Percentiles rank a stretch among this genome's conserved stretches.
Evolutionary conservation across 805 yeast species (phyloP).

Genomic region (Schwanniomyces yamadae): DNA sequence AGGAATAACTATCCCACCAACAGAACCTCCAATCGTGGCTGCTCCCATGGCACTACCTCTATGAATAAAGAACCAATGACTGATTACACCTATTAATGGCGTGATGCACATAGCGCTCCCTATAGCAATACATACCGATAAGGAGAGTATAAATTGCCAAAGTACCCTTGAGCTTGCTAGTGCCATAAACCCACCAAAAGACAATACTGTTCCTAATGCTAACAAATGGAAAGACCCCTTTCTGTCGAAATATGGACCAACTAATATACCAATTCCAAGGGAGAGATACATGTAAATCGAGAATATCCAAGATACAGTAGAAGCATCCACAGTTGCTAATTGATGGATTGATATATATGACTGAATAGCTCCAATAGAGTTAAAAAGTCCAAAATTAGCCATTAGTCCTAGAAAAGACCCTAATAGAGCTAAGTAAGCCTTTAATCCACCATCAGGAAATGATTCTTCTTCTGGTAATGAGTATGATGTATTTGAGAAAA

Average conservation of each 20-base stretch:
- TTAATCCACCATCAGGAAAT: conserved; percentile 27
- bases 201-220: conserved; percentile 41
- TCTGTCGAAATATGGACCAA: conserved; percentile 63
- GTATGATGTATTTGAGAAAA: no score
- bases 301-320: conserved; percentile 41
- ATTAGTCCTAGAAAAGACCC: conserved; percentile 27
- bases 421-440: conserved; percentile 21
- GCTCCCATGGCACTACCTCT: conserved; percentile 47
- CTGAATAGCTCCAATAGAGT: conserved; percentile 41
- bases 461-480: not conserved
- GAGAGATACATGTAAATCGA: conserved; percentile 35
- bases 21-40: conserved; percentile 31
- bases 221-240: conserved; percentile 54
- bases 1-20: conserved; percentile 31
- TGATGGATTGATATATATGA: conserved; percentile 39
- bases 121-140: conserved; percentile 44
- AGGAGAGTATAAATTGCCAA: conserved; percentile 60
- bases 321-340: conserved; percentile 23
- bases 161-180: conserved; percentile 51
- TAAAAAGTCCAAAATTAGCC: conserved; percentile 29
- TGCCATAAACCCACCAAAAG: conserved; percentile 51
- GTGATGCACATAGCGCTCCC: conserved; percentile 61
- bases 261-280: conserved; percentile 30
- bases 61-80: conserved; percentile 62
- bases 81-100: conserved; percentile 59